These are phyloP conservation scores for Pelargonium citronellum DNA, from an alignment of 441 rosid species.

Conservation along the genomic window DNA sequence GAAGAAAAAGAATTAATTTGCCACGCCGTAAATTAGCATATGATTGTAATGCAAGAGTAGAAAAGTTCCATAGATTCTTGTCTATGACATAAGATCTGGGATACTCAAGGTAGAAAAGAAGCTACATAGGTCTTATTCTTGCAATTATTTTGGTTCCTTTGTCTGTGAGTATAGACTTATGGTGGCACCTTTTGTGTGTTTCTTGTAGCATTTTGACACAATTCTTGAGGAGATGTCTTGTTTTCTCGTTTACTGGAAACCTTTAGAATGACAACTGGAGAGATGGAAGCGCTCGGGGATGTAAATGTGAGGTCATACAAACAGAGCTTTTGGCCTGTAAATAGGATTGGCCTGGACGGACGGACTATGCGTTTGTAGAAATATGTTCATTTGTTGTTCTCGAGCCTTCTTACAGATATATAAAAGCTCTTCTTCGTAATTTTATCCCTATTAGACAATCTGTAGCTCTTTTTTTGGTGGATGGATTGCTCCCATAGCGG, in stretches of 20 bases:
- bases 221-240: too few relatives aligned
- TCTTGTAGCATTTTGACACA: too few relatives aligned
- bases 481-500: too few relatives aligned
- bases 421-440: too few relatives aligned
- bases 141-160: not conserved
- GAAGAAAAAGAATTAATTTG: slow-evolving; percentile 26
- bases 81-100: not conserved
- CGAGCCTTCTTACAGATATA: too few relatives aligned
- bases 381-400: not conserved
- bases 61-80: slow-evolving; percentile 50
- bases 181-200: too few relatives aligned
- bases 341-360: too few relatives aligned
- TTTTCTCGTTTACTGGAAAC: too few relatives aligned
- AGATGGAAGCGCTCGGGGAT: not conserved
- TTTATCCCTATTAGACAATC: too few relatives aligned
- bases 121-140: not conserved
- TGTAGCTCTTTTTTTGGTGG: too few relatives aligned
- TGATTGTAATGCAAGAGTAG: slow-evolving; percentile 22
- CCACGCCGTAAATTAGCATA: slow-evolving; percentile 13
- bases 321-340: too few relatives aligned
- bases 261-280: not conserved
- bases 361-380: not conserved
- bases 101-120: not conserved
- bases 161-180: not conserved
- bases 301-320: not conserved